Base-by-base conservation (phyloP, 1,284 basidiomycete species). In the Ustilago cynodontis region DNA sequence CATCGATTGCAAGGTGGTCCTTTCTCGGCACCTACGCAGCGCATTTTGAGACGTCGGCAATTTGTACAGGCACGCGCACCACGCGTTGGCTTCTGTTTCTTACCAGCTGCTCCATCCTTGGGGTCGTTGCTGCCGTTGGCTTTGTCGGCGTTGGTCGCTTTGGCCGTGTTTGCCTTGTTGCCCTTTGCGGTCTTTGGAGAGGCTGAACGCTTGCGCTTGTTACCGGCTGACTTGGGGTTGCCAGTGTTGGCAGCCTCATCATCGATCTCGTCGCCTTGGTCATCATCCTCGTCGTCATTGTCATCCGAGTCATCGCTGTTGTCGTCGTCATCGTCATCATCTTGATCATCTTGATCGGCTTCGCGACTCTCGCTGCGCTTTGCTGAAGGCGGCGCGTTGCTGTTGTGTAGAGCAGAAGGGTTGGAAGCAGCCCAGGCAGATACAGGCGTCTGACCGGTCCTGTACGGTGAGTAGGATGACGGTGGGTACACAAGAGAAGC, bases 41-140 rank as follows among this genome's bases (percentile, higher is more conserved):
- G 93, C 96, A 99, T 99, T 88, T 99, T 99, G 74, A 98, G 91
- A 54, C 94, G 92, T 35, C 96, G 91, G 86, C 96, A 98, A 33
- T 95, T 94, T 0, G 93, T 94, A 79, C 95, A 97, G 0, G 95
- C 95, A 59, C 94, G 94, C 77, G 31, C 71, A 29, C 84, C 84
- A 14, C 85, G 80, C 16, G 83, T 85, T 0, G 84, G 79, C 55
- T 86, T 86, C 28, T 80, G 77, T 59, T 85, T 86, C 54, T 78
- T 80, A 26, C 51, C 57, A 18, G 61, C 45, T 62, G 47, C 35
- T 3, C 64, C 73, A 20, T 54, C 55, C 29, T 72, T 71, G 45
- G 43, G 33, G 9, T 43, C 55, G 45, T 65, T 66, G 47, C 64
- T 57, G 55, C 41, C 49, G 14, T 62, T 67, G 59, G 31, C 55